A percentile compares a stretch with the other conserved stretches of the same genome.
Conservation (phyloP, 1,284 basidiomycete genomes). For the Irpex sp. region DNA sequence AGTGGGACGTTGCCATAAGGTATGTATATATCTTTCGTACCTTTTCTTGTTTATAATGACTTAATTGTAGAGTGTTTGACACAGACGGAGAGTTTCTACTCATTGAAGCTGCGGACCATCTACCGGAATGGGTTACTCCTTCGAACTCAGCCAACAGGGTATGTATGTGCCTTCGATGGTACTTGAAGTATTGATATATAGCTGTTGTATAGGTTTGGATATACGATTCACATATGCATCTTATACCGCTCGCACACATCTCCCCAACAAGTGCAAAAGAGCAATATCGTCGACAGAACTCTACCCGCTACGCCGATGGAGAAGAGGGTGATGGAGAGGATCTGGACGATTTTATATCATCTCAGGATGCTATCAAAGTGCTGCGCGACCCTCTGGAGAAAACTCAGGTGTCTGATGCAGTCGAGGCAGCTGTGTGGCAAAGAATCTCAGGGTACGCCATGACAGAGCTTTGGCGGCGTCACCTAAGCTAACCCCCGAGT, state of each 20-base stretch:
- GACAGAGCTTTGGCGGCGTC: constrained; percentile 5
- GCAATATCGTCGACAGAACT: constrained; percentile 39
- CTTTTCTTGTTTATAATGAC: constrained; percentile 1
- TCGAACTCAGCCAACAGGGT: constrained; percentile 90
- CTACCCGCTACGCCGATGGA: constrained; percentile 41
- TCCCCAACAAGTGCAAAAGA: constrained; percentile 62
- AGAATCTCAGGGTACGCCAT: constrained; percentile 58
- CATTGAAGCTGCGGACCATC: constrained; percentile 90
- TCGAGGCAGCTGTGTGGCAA: constrained; percentile 65
- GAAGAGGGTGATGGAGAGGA: constrained; percentile 39
- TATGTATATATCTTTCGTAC: constrained; percentile 28
- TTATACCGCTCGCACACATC: constrained; percentile 75
- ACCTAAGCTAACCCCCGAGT: not conserved
- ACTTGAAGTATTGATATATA: not conserved
- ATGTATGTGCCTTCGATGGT: constrained; percentile 29
- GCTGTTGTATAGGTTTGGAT: constrained; percentile 81
- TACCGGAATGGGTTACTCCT: constrained; percentile 92
- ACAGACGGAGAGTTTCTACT: constrained; percentile 95
- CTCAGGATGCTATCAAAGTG: constrained; percentile 64
- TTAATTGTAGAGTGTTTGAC: constrained; percentile 64
- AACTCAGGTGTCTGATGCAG: constrained; percentile 56
- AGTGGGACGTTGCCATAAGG: constrained; percentile 80
- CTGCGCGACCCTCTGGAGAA: constrained; percentile 49
- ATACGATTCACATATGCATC: constrained; percentile 75
- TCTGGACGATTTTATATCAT: constrained; percentile 50